Percentiles rank a stretch among this genome's conserved stretches.
phyloP scores from a whole-genome alignment of 495 filamentous ascomycete genomes.

The Tuber umbilicatum region DNA sequence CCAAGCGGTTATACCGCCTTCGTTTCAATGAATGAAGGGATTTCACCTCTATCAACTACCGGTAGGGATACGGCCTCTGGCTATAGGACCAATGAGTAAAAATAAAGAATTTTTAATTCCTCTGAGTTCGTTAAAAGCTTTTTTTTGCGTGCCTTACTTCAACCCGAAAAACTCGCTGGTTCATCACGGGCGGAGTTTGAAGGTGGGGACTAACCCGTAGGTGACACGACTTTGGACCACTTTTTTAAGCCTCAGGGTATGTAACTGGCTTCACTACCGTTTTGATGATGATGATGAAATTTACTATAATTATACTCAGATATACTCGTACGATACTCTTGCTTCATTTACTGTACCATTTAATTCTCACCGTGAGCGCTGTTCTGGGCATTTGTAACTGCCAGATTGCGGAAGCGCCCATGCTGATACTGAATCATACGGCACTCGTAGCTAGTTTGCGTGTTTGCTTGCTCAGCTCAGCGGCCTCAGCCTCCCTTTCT shows the following conservation, averaged over 20 bases:
- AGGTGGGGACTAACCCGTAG: background rate
- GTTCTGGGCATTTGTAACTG: background rate
- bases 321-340: background rate
- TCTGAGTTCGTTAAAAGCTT: no score
- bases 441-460: background rate
- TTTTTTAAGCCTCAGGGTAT: background rate
- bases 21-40: no score
- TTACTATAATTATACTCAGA: background rate
- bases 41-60: no score
- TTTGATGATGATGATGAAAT: background rate
- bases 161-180: background rate
- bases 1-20: no score
- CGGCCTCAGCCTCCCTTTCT: constrained; percentile 1
- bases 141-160: background rate
- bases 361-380: background rate
- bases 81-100: no score
- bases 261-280: background rate
- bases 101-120: no score
- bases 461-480: background rate
- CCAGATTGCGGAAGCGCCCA: background rate
- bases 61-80: no score
- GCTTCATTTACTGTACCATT: background rate
- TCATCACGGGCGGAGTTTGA: background rate
- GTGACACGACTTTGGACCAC: background rate
- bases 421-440: background rate